Evolutionary conservation across 768 basidiomycete species (phyloP).

Genomic region (Russula earlei): DNA sequence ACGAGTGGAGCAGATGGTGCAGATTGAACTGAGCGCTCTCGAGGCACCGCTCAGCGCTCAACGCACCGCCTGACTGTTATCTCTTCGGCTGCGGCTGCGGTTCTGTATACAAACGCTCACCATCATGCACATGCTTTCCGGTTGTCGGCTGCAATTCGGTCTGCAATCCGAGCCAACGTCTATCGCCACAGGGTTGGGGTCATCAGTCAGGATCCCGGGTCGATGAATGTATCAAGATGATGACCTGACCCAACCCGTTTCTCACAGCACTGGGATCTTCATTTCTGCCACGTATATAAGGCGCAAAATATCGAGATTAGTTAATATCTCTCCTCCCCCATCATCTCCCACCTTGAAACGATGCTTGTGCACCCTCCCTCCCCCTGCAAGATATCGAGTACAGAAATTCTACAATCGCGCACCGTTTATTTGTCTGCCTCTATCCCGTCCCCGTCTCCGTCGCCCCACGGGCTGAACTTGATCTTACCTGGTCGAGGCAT

Average conservation of each 20-base stretch:
- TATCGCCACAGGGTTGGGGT: too few relatives aligned
- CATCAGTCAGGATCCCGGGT: too few relatives aligned
- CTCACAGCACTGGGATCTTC: not conserved
- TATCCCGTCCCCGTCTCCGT: conserved; percentile 39
- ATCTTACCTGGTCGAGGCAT: conserved; percentile 56
- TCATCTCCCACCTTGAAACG: not conserved
- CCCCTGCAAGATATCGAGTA: not conserved
- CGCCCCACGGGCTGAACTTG: conserved; percentile 78
- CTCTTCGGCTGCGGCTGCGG: too few relatives aligned
- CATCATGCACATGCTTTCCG: too few relatives aligned
- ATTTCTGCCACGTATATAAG: conserved; percentile 1
- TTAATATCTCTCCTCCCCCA: not conserved
- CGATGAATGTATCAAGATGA: not conserved
- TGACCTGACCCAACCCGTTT: too few relatives aligned
- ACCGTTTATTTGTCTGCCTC: conserved; percentile 9
- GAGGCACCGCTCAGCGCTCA: too few relatives aligned
- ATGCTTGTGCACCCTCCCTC: not conserved
- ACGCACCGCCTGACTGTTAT: too few relatives aligned
- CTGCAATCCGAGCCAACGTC: too few relatives aligned
- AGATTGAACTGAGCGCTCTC: too few relatives aligned
- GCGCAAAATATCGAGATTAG: conserved; percentile 3
- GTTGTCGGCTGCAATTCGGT: too few relatives aligned
- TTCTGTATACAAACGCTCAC: too few relatives aligned
- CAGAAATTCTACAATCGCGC: conserved; percentile 3
- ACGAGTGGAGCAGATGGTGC: too few relatives aligned